Base-by-base conservation (phyloP, 2,329 filamentous ascomycete species). In the Byssochlamys sp. region DNA sequence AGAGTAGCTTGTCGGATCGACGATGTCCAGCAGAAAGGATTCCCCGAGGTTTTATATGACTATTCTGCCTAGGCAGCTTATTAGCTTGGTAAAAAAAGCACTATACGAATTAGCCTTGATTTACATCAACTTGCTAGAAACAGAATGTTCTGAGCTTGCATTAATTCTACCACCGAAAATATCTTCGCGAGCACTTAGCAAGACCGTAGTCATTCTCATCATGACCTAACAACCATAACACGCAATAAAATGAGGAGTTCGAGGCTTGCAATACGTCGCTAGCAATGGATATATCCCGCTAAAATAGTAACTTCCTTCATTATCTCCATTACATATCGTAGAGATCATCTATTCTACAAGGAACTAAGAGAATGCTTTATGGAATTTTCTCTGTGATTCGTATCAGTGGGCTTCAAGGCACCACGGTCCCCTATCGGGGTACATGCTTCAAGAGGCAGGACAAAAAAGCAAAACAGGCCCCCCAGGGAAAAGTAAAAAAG, bases 31-130 rank as follows among this genome's bases (percentile, higher is more conserved):
- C 55, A 53, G 3, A 31, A 55, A 19, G 62, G 61, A 1, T 51
- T 60, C 5, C 62, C 62, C 11, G 61, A 64, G 28, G 53, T 62
- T 27, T 31, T 62, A 19, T 62, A 55, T 51, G 51, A 60, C 28
- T 50, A 26, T 53, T 33, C 29, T 35, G 10, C 49, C 50, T 57
- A 5, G 35, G 11, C 33, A 28, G n/a, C 26, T 27, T 29, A 26
- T 50, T 10, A 27, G 48, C 39, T 19, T 45, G 39, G 5, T 7
- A 39, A 39, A 39, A 1, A 5, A 4, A 24, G 2, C 39, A 45
- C 7, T 24, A 19, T 12, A 9, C 14, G 12, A 19, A 45, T 45
- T 33, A 33, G 10, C 31, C 14, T 33, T 33, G 31, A 33, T 33
- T 12, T 12, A 33, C 10, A 33, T 12, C 31, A 33, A 33, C 19